Evolutionary conservation across 2,329 filamentous ascomycete genomes (phyloP), one percentile per base, ranked within the genome.

Genomic region (Arachnopeziza araneosa): DNA sequence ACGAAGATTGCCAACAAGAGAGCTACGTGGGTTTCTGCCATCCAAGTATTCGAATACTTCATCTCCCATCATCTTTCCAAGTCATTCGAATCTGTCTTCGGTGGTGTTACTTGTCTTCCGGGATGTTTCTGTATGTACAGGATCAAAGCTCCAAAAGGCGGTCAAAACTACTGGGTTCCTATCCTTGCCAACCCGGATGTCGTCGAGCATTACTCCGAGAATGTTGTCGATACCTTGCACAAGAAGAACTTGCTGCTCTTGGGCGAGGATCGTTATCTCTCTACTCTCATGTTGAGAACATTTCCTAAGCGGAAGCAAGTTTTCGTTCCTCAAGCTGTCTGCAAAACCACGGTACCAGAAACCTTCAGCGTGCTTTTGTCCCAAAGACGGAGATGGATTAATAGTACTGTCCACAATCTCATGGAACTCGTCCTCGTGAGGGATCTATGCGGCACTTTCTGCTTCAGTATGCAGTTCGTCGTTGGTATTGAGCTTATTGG

Each of bases 91-190:
- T 97, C 93, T 0, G 90, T 97, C 66, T 99, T 99, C 76, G 95
- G 95, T 77, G 95, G 95, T 89, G 95, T 99, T 63, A 99, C 95
- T 65, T 99, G 95, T 82, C 81, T 99, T 68, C 95, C 95, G 19
- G 95, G 95, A 66, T 99, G 95, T 81, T 99, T 99, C 86, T 97
- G 92, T 82, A 99, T 99, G 96, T 99, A 99, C 80, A 90, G 95
- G 71, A 98, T 99, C 84, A 99, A 99, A 78, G 90, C 95, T 30
- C 96, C 95, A 62, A 99, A 99, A 79, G 95, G 95, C 66, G 93
- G 90, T 24, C 92, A 98, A 74, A 98, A 99, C 79, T 99, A 98
- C 78, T 99, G 95, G 95, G 95, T 99, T 24, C 95, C 95, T 8
- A 98, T 99, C 70, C 83, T 99, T 65, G 95, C 95, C 68, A 99